Conservation (phyloP, 306 rosid species). For the Vigna nakashimae region DNA sequence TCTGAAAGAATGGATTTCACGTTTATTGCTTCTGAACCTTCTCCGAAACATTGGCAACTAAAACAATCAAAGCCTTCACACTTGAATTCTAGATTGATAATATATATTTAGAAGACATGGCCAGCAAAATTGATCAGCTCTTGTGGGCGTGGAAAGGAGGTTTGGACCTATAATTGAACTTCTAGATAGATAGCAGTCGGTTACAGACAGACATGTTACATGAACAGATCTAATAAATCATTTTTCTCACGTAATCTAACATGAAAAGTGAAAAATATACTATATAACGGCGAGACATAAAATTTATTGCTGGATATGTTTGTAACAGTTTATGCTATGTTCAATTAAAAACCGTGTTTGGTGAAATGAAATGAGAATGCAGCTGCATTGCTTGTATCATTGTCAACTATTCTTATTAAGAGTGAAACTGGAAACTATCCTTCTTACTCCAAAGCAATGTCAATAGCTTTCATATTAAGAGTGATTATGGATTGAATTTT, state of each 20-base stretch:
- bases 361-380: background rate
- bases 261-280: background rate
- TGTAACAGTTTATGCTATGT: background rate
- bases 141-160: background rate
- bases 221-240: background rate
- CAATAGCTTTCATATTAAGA: too few relatives aligned
- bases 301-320: too few relatives aligned
- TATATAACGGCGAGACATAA: background rate
- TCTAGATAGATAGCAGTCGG: conserved; percentile 3
- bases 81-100: background rate
- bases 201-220: background rate
- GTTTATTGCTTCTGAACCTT: background rate
- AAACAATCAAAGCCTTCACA: background rate
- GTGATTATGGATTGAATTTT: too few relatives aligned
- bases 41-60: conserved; percentile 2
- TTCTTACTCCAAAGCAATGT: too few relatives aligned
- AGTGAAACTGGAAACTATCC: too few relatives aligned
- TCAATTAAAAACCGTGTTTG: background rate
- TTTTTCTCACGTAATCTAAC: background rate
- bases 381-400: too few relatives aligned
- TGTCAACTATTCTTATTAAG: too few relatives aligned
- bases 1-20: background rate
- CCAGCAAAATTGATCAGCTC: background rate
- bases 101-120: background rate
- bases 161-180: conserved; percentile 10